Conservation (phyloP, 148 eudicot species). For the Diospyros kaki region DNA sequence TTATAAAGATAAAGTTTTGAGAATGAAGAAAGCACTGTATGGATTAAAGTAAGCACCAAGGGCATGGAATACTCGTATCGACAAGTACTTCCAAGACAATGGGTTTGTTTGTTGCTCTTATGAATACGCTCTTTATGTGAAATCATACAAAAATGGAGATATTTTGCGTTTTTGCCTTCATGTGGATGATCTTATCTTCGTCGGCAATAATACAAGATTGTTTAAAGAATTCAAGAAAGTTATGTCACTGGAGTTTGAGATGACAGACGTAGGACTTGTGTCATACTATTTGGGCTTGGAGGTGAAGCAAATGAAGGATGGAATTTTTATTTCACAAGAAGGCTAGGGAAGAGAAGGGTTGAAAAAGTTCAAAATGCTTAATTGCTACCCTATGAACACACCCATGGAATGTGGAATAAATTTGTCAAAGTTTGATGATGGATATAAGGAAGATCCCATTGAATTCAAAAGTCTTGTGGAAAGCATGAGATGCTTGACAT, state of each 20-base stretch:
- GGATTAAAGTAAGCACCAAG: background rate
- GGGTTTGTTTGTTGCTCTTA: background rate
- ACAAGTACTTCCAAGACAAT: conserved; percentile 2
- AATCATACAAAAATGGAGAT: background rate
- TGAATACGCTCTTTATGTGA: background rate
- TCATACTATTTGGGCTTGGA: background rate
- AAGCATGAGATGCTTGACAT: conserved; percentile 1
- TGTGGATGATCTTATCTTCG: background rate
- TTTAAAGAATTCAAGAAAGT: background rate
- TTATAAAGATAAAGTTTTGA: conserved; percentile 2
- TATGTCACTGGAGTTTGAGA: background rate
- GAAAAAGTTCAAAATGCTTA: too few species aligned
- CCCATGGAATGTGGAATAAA: background rate
- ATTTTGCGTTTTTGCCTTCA: background rate
- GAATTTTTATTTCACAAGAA: background rate
- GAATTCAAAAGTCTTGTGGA: background rate
- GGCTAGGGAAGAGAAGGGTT: too few species aligned
- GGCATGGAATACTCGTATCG: conserved; percentile 3
- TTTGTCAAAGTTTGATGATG: background rate
- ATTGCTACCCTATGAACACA: background rate
- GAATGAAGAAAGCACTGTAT: background rate
- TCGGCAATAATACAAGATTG: background rate
- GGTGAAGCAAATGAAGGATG: background rate
- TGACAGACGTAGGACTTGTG: background rate
- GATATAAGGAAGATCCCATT: background rate